Conservation (phyloP, 495 filamentous ascomycete species). For the Aspergillus hancockii region DNA sequence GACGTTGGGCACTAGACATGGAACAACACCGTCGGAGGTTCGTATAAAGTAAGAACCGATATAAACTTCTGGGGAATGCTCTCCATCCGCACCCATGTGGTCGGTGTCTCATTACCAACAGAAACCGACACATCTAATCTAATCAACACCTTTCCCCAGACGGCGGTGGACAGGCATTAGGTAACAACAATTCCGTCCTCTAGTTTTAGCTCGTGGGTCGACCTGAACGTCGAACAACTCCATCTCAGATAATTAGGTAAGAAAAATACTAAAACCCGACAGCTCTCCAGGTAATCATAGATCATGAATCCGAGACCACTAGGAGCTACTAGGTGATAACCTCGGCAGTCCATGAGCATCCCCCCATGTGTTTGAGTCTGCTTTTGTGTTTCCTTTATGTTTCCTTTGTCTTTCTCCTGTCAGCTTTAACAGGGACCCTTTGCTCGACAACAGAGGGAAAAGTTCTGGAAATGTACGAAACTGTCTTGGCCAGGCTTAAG, state of each 20-base stretch:
- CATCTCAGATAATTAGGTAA: neutral
- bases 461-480: neutral
- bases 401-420: conserved; percentile 6
- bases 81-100: neutral
- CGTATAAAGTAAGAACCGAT: neutral
- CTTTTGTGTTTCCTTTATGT: neutral
- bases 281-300: neutral
- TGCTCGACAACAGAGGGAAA: neutral
- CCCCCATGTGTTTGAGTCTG: too few relatives aligned
- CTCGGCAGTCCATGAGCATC: too few relatives aligned
- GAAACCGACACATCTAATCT: neutral
- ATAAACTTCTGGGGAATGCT: neutral
- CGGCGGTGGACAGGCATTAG: neutral
- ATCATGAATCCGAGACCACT: too few relatives aligned
- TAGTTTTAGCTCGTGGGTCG: neutral
- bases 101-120: neutral
- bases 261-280: neutral
- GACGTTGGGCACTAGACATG: too few relatives aligned
- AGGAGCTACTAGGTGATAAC: too few relatives aligned
- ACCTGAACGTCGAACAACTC: neutral
- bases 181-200: neutral
- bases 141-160: neutral
- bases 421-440: neutral
- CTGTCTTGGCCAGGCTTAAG: neutral
- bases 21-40: neutral